phyloP scores from a whole-genome alignment of 2,329 filamentous ascomycete species.

The Sarocladium brachiariae region DNA sequence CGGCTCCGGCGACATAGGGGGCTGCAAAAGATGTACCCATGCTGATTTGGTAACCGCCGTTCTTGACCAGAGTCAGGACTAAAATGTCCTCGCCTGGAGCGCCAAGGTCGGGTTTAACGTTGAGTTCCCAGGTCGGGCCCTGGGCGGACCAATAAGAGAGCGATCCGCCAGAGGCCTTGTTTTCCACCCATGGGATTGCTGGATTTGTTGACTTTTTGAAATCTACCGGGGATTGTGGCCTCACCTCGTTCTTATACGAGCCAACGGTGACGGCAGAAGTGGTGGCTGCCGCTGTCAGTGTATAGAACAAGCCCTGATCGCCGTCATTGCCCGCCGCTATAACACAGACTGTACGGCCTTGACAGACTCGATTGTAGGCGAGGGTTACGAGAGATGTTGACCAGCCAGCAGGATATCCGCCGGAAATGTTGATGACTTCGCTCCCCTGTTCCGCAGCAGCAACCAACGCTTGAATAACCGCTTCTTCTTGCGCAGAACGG shows the following conservation, averaged over 20 bases:
- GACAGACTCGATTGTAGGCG: constrained; percentile 45
- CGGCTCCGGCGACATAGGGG: constrained; percentile 47
- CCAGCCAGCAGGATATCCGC: constrained; percentile 45
- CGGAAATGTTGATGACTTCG: constrained; percentile 49
- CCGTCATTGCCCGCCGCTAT: constrained; percentile 47
- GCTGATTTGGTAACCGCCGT: constrained; percentile 43
- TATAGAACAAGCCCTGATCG: constrained; percentile 47
- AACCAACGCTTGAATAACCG: constrained; percentile 53
- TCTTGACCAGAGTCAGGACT: constrained; percentile 43
- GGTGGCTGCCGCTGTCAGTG: constrained; percentile 32
- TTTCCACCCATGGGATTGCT: constrained; percentile 30
- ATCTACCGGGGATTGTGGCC: constrained; percentile 37
- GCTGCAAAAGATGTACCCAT: constrained; percentile 56
- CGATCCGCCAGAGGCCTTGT: constrained; percentile 41
- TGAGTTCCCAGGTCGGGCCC: constrained; percentile 54
- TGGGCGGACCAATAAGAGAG: constrained; percentile 48
- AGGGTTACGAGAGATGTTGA: constrained; percentile 43
- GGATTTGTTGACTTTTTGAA: constrained; percentile 33
- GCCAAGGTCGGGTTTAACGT: constrained; percentile 50
- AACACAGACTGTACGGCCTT: constrained; percentile 44
- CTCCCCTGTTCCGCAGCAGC: constrained; percentile 53
- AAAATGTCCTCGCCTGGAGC: constrained; percentile 51
- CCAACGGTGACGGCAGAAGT: constrained; percentile 28
- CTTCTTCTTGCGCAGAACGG: constrained; percentile 44
- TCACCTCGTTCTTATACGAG: constrained; percentile 36